Evolutionary conservation across 2,329 filamentous ascomycete genomes (phyloP).

Genomic region (Graphiopsis chlorocephala): DNA sequence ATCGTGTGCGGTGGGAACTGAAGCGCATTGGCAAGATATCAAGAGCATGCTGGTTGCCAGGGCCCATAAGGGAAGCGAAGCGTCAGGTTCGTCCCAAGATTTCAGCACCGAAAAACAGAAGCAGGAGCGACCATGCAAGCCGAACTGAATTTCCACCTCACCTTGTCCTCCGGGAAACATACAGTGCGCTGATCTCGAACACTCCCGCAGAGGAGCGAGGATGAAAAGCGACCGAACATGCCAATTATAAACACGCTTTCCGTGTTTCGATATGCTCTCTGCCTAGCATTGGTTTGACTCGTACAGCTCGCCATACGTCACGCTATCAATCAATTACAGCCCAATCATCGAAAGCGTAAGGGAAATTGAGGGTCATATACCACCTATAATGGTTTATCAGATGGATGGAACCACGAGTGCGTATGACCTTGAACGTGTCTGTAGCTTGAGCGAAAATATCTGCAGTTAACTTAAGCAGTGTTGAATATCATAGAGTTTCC

Average conservation of each 20-base stretch:
- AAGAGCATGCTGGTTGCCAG: neutral
- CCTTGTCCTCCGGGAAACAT: neutral
- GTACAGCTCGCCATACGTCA: neutral
- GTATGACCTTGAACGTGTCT: too few species aligned
- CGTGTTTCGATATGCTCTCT: neutral
- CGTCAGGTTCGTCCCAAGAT: neutral
- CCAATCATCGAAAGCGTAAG: neutral
- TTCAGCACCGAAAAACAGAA: neutral
- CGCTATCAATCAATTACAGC: neutral
- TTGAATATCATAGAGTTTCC: constrained; percentile 13
- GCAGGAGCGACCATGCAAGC: neutral
- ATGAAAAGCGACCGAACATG: neutral
- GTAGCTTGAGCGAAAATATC: constrained; percentile 10
- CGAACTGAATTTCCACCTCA: neutral
- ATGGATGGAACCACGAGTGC: neutral
- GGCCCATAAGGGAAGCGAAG: too few species aligned
- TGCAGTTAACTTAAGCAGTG: constrained; percentile 5
- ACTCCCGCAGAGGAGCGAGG: neutral
- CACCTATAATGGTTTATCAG: neutral
- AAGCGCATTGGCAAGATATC: neutral
- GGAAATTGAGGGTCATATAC: too few species aligned
- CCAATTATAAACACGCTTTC: neutral
- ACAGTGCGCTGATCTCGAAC: neutral
- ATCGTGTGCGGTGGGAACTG: neutral
- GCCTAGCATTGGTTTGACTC: neutral